Conservation (phyloP, 768 basidiomycete genomes). For the Collybiopsis confluens region DNA sequence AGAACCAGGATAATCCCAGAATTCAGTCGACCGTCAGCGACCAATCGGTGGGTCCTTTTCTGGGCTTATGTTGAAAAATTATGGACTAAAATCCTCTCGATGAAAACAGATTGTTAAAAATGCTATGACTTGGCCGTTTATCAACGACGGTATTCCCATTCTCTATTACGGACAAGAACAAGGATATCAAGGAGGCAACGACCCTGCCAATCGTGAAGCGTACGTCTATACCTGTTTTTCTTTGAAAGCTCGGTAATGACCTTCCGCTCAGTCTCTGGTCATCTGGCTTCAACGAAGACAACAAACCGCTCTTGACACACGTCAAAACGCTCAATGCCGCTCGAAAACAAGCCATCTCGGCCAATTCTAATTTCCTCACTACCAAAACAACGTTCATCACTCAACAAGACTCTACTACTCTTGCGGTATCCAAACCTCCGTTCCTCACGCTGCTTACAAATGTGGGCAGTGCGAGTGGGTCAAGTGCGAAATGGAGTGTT, state of each 20-base stretch:
- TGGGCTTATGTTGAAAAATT: too few relatives aligned
- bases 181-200: constrained; percentile 48
- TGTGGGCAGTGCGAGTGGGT: constrained; percentile 30
- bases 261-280: constrained; percentile 51
- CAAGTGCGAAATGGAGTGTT: constrained; percentile 14
- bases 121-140: constrained; percentile 60
- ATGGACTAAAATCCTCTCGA: too few relatives aligned
- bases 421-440: constrained; percentile 53
- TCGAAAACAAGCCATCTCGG: constrained; percentile 44
- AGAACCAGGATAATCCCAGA: constrained; percentile 66
- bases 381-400: constrained; percentile 46
- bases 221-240: constrained; percentile 19
- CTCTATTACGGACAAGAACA: constrained; percentile 74
- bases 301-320: constrained; percentile 40
- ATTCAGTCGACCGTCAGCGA: constrained; percentile 47
- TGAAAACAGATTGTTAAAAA: constrained; percentile 36
- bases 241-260: too few relatives aligned
- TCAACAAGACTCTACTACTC: constrained; percentile 30
- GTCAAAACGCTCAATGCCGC: constrained; percentile 47
- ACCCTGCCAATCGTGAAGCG: constrained; percentile 66
- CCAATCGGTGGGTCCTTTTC: constrained; percentile 31
- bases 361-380: constrained; percentile 40
- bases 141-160: constrained; percentile 67
- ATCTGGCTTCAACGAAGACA: constrained; percentile 45
- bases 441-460: constrained; percentile 56